phyloP scores from a whole-genome alignment of 176 grass and related monocot genomes.

The Coix lacrymajobi region DNA sequence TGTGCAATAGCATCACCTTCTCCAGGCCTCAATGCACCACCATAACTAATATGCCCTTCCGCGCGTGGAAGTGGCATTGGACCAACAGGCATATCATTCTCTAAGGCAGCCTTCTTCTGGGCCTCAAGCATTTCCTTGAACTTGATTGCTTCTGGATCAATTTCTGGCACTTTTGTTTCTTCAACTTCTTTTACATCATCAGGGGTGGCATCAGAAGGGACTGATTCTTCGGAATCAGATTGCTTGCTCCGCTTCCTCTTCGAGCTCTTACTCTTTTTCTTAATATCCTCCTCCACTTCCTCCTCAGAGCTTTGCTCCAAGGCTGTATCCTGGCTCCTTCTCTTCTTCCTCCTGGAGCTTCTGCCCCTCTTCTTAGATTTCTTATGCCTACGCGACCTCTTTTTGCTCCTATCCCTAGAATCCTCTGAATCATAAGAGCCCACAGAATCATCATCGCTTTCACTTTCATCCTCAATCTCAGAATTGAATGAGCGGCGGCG shows the following conservation, averaged over 20 bases:
- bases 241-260: constrained; percentile 37
- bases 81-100: constrained; percentile 74
- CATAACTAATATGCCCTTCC: constrained; percentile 91
- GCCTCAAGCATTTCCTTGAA: constrained; percentile 88
- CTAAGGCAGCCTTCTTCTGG: constrained; percentile 80
- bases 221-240: constrained; percentile 39
- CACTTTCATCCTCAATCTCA: constrained; percentile 33
- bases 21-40: constrained; percentile 91
- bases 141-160: constrained; percentile 79
- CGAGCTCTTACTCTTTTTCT: constrained; percentile 40
- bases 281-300: constrained; percentile 28
- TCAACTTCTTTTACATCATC: constrained; percentile 40
- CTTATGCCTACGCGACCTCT: constrained; percentile 34
- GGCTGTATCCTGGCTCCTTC: constrained; percentile 12
- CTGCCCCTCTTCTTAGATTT: constrained; percentile 47
- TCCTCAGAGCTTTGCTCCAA: constrained; percentile 42
- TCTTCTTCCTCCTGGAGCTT: constrained; percentile 45
- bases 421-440: constrained; percentile 51
- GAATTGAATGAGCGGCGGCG: constrained; percentile 20
- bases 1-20: constrained; percentile 99
- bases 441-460: constrained; percentile 41
- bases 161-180: constrained; percentile 29
- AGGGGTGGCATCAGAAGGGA: constrained; percentile 34
- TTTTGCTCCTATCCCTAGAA: constrained; percentile 44
- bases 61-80: constrained; percentile 73